Evolutionary conservation across 2,329 filamentous ascomycete species (phyloP).

Genomic region (Colletotrichum tanaceti): DNA sequence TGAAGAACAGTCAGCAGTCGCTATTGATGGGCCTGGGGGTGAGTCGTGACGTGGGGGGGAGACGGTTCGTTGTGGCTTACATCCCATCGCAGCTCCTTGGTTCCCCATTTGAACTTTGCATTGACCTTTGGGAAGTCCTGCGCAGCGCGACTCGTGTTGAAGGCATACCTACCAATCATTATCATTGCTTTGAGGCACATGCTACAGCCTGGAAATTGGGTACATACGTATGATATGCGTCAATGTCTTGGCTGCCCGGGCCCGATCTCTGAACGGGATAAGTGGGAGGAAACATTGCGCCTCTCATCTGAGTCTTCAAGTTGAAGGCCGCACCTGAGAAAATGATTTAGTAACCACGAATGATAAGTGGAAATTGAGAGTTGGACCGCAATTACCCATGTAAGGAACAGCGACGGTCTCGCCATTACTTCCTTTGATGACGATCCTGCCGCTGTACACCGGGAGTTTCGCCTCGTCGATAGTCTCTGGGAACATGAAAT

Average conservation of each 20-base stretch:
- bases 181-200: accelerated
- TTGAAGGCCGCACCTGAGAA: slow-evolving; percentile 34
- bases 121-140: slow-evolving; percentile 43
- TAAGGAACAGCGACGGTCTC: slow-evolving; percentile 51
- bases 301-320: slow-evolving; percentile 28
- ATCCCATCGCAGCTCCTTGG: slow-evolving; percentile 42
- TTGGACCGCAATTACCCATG: slow-evolving; percentile 42
- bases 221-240: slow-evolving; percentile 21
- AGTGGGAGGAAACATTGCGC: slow-evolving; percentile 25
- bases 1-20: neutral
- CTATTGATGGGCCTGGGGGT: accelerated
- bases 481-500: slow-evolving; percentile 45
- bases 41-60: too few species aligned
- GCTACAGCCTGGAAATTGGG: accelerated
- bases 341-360: neutral
- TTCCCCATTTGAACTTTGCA: slow-evolving; percentile 35
- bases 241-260: slow-evolving; percentile 19
- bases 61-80: neutral
- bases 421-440: slow-evolving; percentile 47
- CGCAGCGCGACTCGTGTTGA: slow-evolving; percentile 34
- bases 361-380: accelerated
- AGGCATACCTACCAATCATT: slow-evolving; percentile 23
- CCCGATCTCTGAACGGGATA: slow-evolving; percentile 32
- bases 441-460: slow-evolving; percentile 50
- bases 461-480: slow-evolving; percentile 47